phyloP scores from a whole-genome alignment of 129 eudicot species.

The Tanacetum coccineum region DNA sequence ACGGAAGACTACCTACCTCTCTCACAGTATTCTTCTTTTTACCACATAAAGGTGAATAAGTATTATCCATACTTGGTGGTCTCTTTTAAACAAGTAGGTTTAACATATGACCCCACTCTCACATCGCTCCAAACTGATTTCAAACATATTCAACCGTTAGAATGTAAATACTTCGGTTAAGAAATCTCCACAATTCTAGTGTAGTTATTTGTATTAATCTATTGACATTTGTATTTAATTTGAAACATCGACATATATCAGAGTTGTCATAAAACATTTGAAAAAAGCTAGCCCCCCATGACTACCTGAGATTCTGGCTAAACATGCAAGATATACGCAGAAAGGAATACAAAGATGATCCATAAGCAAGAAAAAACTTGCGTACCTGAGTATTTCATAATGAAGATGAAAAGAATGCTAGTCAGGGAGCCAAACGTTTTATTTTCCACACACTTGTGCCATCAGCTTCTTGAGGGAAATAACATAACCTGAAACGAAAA shows the following conservation, averaged over 20 bases:
- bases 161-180: no score
- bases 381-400: constrained; percentile 34
- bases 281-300: background rate
- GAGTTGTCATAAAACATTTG: background rate
- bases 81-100: no score
- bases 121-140: no score
- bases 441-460: constrained; percentile 59
- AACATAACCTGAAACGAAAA: constrained; percentile 55
- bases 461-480: constrained; percentile 46
- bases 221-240: constrained; percentile 7
- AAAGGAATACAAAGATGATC: background rate
- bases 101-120: no score
- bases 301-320: background rate
- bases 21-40: no score
- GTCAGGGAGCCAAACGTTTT: constrained; percentile 90
- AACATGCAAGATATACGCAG: background rate
- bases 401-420: constrained; percentile 39
- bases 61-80: no score
- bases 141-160: no score
- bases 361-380: constrained; percentile 1
- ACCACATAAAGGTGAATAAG: no score
- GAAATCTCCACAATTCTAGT: background rate
- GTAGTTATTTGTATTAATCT: constrained; percentile 1
- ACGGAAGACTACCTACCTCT: no score
- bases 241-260: background rate